Percentiles rank a stretch among this genome's conserved stretches.
Evolutionary conservation across 179 eudicot species (phyloP).

Genomic region (Silene coronaria): DNA sequence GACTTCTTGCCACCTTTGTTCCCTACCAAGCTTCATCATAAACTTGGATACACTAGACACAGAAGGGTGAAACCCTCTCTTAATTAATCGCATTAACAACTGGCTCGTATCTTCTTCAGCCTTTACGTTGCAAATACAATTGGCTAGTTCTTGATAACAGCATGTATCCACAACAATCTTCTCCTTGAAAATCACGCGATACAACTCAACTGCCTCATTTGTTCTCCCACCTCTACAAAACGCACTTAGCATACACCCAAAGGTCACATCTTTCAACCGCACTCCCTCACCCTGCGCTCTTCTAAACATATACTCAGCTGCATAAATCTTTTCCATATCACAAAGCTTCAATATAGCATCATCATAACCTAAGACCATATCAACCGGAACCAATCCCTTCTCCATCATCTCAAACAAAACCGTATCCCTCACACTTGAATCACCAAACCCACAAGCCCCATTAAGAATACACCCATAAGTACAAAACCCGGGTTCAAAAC

Average conservation of each 20-base stretch:
- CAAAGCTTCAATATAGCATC: slow-evolving; percentile 49
- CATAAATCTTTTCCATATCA: slow-evolving; percentile 56
- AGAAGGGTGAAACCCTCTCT: slow-evolving; percentile 41
- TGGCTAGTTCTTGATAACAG: slow-evolving; percentile 40
- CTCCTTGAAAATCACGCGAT: slow-evolving; percentile 30
- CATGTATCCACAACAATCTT: slow-evolving; percentile 30
- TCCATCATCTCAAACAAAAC: slow-evolving; percentile 41
- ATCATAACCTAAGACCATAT: slow-evolving; percentile 36
- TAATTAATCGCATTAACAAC: slow-evolving; percentile 44
- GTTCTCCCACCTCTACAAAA: slow-evolving; percentile 45
- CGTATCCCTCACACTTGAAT: slow-evolving; percentile 34
- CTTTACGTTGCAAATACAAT: slow-evolving; percentile 44
- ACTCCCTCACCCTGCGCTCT: slow-evolving; percentile 39
- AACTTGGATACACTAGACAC: slow-evolving; percentile 37
- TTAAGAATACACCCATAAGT: slow-evolving; percentile 72
- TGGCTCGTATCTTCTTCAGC: slow-evolving; percentile 37
- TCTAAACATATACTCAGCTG: slow-evolving; percentile 47
- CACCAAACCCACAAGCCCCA: slow-evolving; percentile 54
- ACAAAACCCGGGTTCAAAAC: slow-evolving; percentile 47
- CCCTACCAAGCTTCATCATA: slow-evolving; percentile 39
- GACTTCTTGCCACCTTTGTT: slow-evolving; percentile 47
- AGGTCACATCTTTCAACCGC: slow-evolving; percentile 37
- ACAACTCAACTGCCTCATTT: slow-evolving; percentile 45
- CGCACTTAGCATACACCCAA: slow-evolving; percentile 51
- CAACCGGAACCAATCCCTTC: slow-evolving; percentile 36